These are phyloP conservation scores for Aspergillus funiculosus DNA, from an alignment of 495 filamentous ascomycete genomes.

Conservation along the genomic window DNA sequence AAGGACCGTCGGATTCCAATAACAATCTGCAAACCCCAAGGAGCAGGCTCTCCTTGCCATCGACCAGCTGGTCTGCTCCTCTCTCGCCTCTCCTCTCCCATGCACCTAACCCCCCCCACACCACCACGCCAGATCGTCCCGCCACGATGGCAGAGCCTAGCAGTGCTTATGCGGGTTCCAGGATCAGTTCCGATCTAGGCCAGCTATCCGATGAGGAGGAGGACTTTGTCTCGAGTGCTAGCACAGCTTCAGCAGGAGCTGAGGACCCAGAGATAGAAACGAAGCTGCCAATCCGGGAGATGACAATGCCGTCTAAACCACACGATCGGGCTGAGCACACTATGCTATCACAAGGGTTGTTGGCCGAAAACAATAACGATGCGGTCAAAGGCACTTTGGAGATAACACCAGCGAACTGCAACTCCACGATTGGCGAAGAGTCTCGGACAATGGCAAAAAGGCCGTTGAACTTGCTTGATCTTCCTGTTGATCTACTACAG, in stretches of 20 bases:
- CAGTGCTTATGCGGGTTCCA: conserved; percentile 11
- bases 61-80: neutral
- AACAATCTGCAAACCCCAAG: conserved; percentile 2
- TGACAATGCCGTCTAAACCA: conserved; percentile 5
- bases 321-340: conserved; percentile 6
- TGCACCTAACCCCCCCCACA: neutral
- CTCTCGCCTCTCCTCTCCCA: neutral
- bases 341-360: neutral
- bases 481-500: conserved; percentile 82
- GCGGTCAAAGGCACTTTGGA: neutral
- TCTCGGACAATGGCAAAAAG: conserved; percentile 11
- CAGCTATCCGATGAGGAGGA: conserved; percentile 35
- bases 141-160: conserved; percentile 19
- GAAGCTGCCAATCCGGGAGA: conserved; percentile 25
- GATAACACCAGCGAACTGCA: neutral
- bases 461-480: conserved; percentile 61
- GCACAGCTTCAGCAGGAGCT: conserved; percentile 24
- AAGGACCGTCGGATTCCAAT: conserved; percentile 3
- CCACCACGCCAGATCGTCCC: conserved; percentile 7
- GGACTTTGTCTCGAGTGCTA: conserved; percentile 30
- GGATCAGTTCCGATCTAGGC: conserved; percentile 24
- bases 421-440: neutral
- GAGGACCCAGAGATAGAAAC: conserved; percentile 22
- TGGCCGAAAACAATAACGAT: conserved; percentile 10
- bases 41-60: conserved; percentile 7